Conservation (phyloP, 306 rosid genomes). For the Lathyrus oleraceus region DNA sequence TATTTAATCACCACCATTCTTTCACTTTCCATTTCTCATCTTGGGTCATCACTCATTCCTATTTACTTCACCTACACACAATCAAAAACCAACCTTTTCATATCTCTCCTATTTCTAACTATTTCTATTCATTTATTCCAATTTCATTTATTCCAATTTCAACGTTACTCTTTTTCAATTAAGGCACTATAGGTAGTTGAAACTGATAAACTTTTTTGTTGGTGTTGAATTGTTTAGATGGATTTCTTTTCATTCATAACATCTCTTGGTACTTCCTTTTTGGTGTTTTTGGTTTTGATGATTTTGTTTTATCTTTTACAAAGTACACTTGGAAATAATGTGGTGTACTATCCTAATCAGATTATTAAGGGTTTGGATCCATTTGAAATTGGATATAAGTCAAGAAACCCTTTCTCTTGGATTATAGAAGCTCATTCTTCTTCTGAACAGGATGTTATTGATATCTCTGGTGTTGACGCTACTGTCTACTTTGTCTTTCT, state of each 20-base stretch:
- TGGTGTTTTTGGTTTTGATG: slow-evolving; percentile 68
- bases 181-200: not conserved
- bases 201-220: slow-evolving; percentile 9
- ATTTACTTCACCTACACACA: too few relatives aligned
- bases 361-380: slow-evolving; percentile 78
- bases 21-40: too few relatives aligned
- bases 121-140: too few relatives aligned
- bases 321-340: slow-evolving; percentile 66
- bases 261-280: slow-evolving; percentile 82
- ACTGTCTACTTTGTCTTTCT: too few relatives aligned
- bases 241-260: slow-evolving; percentile 78
- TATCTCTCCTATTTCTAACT: too few relatives aligned
- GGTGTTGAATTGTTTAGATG: slow-evolving; percentile 43
- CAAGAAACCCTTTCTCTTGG: too few relatives aligned
- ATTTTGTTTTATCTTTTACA: slow-evolving; percentile 63
- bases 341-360: slow-evolving; percentile 83
- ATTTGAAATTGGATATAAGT: slow-evolving; percentile 48
- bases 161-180: slow-evolving; percentile 23
- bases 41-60: too few relatives aligned
- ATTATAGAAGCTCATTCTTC: too few relatives aligned
- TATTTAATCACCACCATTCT: too few relatives aligned
- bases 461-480: too few relatives aligned
- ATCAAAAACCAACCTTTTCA: too few relatives aligned
- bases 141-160: slow-evolving; percentile 8
- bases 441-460: too few relatives aligned